phyloP scores from a whole-genome alignment of 768 basidiomycete species.

The Auricularia heimuer region DNA sequence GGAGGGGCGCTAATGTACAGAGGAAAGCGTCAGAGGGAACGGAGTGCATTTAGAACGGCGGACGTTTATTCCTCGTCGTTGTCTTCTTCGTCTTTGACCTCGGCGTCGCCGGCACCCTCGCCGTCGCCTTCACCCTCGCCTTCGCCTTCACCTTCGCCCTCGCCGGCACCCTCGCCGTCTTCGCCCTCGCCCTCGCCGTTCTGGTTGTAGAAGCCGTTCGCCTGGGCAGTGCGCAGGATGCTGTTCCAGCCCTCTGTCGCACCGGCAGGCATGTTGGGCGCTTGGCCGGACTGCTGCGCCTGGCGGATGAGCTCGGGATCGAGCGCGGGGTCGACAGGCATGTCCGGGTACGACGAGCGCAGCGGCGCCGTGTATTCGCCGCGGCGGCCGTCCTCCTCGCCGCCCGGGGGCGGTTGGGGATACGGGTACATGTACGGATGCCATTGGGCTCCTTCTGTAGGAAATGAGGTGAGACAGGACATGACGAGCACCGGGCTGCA shows the following conservation, averaged over 20 bases:
- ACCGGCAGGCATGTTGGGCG: neutral
- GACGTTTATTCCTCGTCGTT: slow-evolving; percentile 2
- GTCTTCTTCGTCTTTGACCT: slow-evolving; percentile 11
- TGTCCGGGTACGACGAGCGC: slow-evolving; percentile 1
- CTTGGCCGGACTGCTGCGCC: neutral
- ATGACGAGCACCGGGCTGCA: neutral
- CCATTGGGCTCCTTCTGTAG: neutral
- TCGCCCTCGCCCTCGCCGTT: slow-evolving; percentile 3
- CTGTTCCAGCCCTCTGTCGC: neutral
- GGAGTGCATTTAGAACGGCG: no score
- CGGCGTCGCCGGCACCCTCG: neutral
- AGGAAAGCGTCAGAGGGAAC: no score
- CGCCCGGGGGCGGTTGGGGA: neutral
- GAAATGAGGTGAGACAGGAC: no score
- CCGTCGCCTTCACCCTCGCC: slow-evolving; percentile 6
- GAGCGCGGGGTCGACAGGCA: neutral
- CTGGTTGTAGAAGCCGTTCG: neutral
- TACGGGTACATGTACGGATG: neutral
- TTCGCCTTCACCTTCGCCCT: slow-evolving; percentile 10
- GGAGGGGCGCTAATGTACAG: no score
- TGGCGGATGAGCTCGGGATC: neutral
- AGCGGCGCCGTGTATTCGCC: neutral
- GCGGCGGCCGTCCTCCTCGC: neutral
- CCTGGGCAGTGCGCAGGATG: neutral
- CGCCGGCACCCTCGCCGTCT: slow-evolving; percentile 8